Percentiles rank a stretch among this genome's conserved stretches.
Conservation (phyloP, 805 yeast species). For the Metschnikowia lochheadii region DNA sequence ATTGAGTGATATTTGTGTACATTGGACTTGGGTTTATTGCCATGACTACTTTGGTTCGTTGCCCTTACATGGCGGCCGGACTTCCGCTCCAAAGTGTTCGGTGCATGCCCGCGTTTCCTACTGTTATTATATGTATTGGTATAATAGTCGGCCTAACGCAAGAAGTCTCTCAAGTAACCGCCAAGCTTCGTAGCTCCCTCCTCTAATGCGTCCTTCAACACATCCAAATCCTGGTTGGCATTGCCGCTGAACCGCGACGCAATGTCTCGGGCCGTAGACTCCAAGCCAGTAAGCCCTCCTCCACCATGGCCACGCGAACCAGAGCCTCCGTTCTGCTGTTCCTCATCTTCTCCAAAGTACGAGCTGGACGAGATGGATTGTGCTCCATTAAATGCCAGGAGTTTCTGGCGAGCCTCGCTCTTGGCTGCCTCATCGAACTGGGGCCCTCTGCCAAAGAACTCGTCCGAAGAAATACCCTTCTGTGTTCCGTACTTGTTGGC, state of each 20-base stretch:
- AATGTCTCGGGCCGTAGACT: constrained; percentile 54
- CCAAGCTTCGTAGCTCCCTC: constrained; percentile 90
- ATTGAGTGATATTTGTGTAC: no score
- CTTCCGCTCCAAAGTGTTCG: neutral
- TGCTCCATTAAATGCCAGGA: constrained; percentile 80
- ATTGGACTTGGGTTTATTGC: no score
- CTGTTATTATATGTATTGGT: neutral
- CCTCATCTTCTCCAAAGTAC: constrained; percentile 84
- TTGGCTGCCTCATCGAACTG: constrained; percentile 73
- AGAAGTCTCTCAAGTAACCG: constrained; percentile 79
- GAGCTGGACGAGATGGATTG: constrained; percentile 87
- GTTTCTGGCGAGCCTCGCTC: constrained; percentile 74
- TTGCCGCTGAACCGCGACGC: constrained; percentile 67
- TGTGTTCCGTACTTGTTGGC: constrained; percentile 78
- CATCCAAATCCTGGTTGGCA: constrained; percentile 86
- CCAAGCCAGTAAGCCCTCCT: constrained; percentile 45
- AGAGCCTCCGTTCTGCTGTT: constrained; percentile 18
- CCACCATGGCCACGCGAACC: constrained; percentile 13
- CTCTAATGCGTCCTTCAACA: constrained; percentile 86
- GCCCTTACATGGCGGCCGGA: neutral
- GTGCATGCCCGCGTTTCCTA: neutral
- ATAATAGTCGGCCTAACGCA: constrained; percentile 37
- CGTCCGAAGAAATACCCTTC: constrained; percentile 95
- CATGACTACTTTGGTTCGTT: no score
- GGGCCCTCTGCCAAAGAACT: constrained; percentile 82